Conservation (phyloP, 169 alveolate genomes). For the Miamiensis avidus region DNA sequence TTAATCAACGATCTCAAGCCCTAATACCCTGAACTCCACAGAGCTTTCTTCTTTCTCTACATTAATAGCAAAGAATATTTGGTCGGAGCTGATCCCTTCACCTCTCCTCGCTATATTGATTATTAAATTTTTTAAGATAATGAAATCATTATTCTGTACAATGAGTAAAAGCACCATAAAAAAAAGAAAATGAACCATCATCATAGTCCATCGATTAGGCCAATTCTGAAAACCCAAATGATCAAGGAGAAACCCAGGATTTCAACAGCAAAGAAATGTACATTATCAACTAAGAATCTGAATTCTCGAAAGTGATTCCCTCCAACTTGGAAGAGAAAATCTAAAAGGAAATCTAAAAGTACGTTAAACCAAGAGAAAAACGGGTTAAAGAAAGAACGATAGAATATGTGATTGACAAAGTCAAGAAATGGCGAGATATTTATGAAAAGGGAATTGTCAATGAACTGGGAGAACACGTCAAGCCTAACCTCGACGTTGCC, state of each 20-base stretch:
- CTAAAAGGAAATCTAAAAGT: too few species aligned
- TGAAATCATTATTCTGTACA: neutral
- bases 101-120: neutral
- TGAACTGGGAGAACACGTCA: slow-evolving; percentile 57
- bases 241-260: neutral
- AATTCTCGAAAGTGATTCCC: neutral
- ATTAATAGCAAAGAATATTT: neutral
- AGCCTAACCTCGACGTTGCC: slow-evolving; percentile 78
- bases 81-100: neutral
- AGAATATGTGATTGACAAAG: slow-evolving; percentile 80
- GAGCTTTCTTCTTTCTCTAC: neutral
- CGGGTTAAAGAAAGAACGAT: slow-evolving; percentile 87
- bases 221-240: neutral
- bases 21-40: neutral
- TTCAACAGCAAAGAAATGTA: neutral
- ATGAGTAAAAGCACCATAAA: neutral
- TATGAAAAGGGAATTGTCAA: slow-evolving; percentile 71
- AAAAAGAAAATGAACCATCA: neutral
- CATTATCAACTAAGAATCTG: neutral
- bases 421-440: slow-evolving; percentile 80
- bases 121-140: neutral
- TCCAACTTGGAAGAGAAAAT: too few species aligned
- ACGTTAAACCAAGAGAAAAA: slow-evolving; percentile 38
- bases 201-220: neutral
- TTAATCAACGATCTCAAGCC: neutral